A percentile compares a stretch with the other conserved stretches of the same genome.
These are phyloP conservation scores for Syzygium syzygioides DNA, from an alignment of 441 rosid genomes.

Conservation along the genomic window DNA sequence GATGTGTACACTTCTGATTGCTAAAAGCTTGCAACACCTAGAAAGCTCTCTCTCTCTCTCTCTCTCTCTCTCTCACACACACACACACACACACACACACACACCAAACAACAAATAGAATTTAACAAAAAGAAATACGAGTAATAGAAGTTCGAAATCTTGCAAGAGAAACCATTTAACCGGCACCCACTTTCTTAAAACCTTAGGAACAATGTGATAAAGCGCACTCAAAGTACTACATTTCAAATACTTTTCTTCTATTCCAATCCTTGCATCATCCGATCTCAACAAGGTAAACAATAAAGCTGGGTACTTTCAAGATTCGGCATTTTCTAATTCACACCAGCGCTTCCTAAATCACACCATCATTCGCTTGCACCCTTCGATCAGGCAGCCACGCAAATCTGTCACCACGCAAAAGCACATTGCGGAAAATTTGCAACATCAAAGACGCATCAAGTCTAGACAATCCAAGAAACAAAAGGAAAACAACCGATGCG, in stretches of 20 bases:
- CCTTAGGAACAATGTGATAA: not conserved
- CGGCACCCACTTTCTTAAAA: not conserved
- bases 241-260: not conserved
- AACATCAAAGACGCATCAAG: not conserved
- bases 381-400: not conserved
- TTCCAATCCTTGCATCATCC: not conserved
- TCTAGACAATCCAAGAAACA: not conserved
- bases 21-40: not conserved
- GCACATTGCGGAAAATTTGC: not conserved
- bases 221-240: not conserved
- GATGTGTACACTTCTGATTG: not conserved
- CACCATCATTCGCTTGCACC: not conserved
- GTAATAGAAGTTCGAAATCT: not conserved
- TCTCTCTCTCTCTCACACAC: not conserved
- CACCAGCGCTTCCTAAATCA: not conserved
- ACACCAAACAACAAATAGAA: not conserved
- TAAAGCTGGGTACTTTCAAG: not conserved
- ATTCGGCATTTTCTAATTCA: not conserved
- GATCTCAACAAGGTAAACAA: not conserved
- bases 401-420: not conserved
- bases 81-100: not conserved
- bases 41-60: not conserved
- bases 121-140: not conserved
- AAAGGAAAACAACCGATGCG: conserved; percentile 5
- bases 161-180: not conserved